Conservation (phyloP, 2,329 filamentous ascomycete genomes). For the Cladophialophora chaetospira region DNA sequence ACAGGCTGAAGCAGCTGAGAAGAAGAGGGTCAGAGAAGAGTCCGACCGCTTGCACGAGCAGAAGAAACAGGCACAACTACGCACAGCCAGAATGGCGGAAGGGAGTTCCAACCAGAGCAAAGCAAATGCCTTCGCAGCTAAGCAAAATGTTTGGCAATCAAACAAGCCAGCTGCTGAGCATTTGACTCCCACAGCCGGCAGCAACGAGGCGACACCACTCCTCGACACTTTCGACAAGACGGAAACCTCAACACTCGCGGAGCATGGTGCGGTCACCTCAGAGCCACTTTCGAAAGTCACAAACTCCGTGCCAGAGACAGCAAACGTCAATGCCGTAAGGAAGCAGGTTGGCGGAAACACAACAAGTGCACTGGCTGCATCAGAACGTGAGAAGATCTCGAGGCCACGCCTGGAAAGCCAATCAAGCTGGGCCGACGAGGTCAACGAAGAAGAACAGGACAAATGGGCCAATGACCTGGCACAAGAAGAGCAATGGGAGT, state of each 20-base stretch:
- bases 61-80: slow-evolving; percentile 79
- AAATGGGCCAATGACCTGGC: slow-evolving; percentile 52
- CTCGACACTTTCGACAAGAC: slow-evolving; percentile 48
- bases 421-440: slow-evolving; percentile 49
- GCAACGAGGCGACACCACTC: slow-evolving; percentile 36
- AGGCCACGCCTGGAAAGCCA: slow-evolving; percentile 31
- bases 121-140: slow-evolving; percentile 50
- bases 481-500: slow-evolving; percentile 61
- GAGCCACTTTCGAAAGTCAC: slow-evolving; percentile 18
- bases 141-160: slow-evolving; percentile 58
- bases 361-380: slow-evolving; percentile 23
- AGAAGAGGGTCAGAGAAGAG: slow-evolving; percentile 72
- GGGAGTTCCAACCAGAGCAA: slow-evolving; percentile 83
- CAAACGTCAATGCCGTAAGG: slow-evolving; percentile 15
- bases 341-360: slow-evolving; percentile 25
- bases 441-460: slow-evolving; percentile 64
- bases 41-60: slow-evolving; percentile 76
- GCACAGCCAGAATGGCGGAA: slow-evolving; percentile 77
- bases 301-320: slow-evolving; percentile 6
- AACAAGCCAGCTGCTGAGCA: slow-evolving; percentile 34
- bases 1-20: slow-evolving; percentile 80
- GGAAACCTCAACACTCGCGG: slow-evolving; percentile 4
- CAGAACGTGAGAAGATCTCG: slow-evolving; percentile 19
- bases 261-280: slow-evolving; percentile 24
- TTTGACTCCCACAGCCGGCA: slow-evolving; percentile 14